phyloP scores from a whole-genome alignment of 139 green algal genomes.

The Parachlorella kessleri region DNA sequence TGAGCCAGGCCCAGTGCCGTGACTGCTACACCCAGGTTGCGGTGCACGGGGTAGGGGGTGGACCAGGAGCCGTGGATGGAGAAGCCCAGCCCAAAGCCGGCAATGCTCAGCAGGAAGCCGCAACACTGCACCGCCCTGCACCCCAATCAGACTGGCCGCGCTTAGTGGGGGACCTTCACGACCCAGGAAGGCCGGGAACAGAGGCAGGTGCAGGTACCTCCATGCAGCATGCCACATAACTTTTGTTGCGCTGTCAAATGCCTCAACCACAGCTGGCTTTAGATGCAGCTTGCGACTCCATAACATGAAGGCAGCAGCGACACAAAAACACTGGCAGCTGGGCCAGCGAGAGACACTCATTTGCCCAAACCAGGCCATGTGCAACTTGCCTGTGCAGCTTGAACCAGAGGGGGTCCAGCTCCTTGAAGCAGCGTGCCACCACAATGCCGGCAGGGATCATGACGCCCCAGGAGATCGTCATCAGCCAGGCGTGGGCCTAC shows the following conservation, averaged over 20 bases:
- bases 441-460: conserved; percentile 46
- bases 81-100: conserved; percentile 27
- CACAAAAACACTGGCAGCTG: not conserved
- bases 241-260: too few species aligned
- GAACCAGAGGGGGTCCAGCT: conserved; percentile 37
- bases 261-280: too few species aligned
- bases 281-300: too few species aligned
- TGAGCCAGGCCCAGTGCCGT: conserved; percentile 42
- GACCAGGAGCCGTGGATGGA: not conserved
- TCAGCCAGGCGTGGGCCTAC: conserved; percentile 41
- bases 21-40: conserved; percentile 40
- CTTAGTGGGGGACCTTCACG: too few species aligned
- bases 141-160: too few species aligned
- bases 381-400: conserved; percentile 34
- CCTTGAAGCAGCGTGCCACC: conserved; percentile 37
- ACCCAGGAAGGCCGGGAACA: too few species aligned
- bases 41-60: conserved; percentile 3
- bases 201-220: too few species aligned
- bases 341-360: too few species aligned
- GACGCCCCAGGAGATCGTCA: conserved; percentile 45
- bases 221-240: too few species aligned
- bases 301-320: not conserved
- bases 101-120: conserved; percentile 25
- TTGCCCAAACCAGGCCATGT: too few species aligned
- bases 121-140: conserved; percentile 10